Evolutionary conservation across 352 stramenopile species (phyloP).

Genomic region (Aphanomyces stellatus): DNA sequence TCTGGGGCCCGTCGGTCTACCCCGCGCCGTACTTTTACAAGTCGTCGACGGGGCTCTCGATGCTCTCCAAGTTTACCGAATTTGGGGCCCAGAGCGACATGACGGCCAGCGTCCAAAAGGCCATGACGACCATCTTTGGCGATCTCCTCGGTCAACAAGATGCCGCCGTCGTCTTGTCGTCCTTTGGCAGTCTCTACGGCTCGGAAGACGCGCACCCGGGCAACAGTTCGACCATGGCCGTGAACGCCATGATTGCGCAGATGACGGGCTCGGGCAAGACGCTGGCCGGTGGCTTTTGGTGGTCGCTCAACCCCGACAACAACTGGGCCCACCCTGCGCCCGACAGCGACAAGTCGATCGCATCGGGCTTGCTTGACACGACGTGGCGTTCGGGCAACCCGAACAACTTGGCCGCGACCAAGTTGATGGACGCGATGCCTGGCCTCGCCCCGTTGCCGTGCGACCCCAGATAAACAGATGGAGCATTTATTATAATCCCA

Average conservation of each 20-base stretch:
- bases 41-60: conserved; percentile 31
- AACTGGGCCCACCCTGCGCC: conserved; percentile 66
- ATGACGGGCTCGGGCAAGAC: conserved; percentile 45
- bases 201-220: conserved; percentile 40
- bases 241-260: conserved; percentile 46
- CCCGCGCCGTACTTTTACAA: conserved; percentile 66
- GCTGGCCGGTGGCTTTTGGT: conserved; percentile 74
- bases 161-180: conserved; percentile 62
- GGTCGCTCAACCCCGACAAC: conserved; percentile 68
- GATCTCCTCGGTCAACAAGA: conserved; percentile 39
- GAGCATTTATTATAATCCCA: background rate
- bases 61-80: conserved; percentile 58
- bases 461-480: conserved; percentile 21
- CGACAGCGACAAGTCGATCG: conserved; percentile 43
- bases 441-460: conserved; percentile 4
- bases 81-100: conserved; percentile 37
- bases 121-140: conserved; percentile 81
- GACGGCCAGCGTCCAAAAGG: conserved; percentile 49
- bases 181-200: conserved; percentile 70
- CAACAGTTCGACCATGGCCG: conserved; percentile 64
- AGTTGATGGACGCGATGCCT: conserved; percentile 54
- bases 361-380: conserved; percentile 52
- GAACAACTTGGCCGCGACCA: conserved; percentile 48
- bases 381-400: conserved; percentile 66
- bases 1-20: conserved; percentile 55